Conservation (phyloP, 106 monocot species). For the Platanthera zijinensis region DNA sequence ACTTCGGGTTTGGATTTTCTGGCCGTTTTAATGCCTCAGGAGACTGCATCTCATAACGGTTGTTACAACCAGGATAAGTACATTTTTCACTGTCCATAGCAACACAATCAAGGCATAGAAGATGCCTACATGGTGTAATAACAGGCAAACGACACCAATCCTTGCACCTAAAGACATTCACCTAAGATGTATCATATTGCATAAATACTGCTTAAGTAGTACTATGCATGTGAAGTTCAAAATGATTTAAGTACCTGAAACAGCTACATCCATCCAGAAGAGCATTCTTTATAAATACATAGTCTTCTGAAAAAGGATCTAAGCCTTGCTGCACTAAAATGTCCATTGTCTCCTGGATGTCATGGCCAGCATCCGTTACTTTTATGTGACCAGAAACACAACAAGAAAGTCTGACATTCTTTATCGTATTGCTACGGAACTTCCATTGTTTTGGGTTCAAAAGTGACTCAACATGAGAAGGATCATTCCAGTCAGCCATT, state of each 20-base stretch:
- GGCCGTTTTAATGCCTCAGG: slow-evolving; percentile 86
- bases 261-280: slow-evolving; percentile 81
- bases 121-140: slow-evolving; percentile 95
- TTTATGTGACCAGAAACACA: slow-evolving; percentile 97
- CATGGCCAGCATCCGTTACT: slow-evolving; percentile 81
- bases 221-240: neutral
- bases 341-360: slow-evolving; percentile 98
- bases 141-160: slow-evolving; percentile 95
- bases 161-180: slow-evolving; percentile 54
- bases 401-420: slow-evolving; percentile 87
- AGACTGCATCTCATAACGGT: slow-evolving; percentile 85
- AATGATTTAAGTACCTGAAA: slow-evolving; percentile 54
- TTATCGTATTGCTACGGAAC: slow-evolving; percentile 69
- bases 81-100: slow-evolving; percentile 77
- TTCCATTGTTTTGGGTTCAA: slow-evolving; percentile 99
- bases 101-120: slow-evolving; percentile 92
- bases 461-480: slow-evolving; percentile 98
- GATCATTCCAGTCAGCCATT: slow-evolving; percentile 99
- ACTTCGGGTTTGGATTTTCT: slow-evolving; percentile 99
- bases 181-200: slow-evolving; percentile 11
- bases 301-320: slow-evolving; percentile 78
- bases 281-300: slow-evolving; percentile 41
- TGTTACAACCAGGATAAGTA: slow-evolving; percentile 78
- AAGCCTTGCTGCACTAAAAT: slow-evolving; percentile 64
- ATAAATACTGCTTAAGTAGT: slow-evolving; percentile 5